Evolutionary conservation across 306 rosid species (phyloP).

Genomic region (Glycyrrhiza uralensis): DNA sequence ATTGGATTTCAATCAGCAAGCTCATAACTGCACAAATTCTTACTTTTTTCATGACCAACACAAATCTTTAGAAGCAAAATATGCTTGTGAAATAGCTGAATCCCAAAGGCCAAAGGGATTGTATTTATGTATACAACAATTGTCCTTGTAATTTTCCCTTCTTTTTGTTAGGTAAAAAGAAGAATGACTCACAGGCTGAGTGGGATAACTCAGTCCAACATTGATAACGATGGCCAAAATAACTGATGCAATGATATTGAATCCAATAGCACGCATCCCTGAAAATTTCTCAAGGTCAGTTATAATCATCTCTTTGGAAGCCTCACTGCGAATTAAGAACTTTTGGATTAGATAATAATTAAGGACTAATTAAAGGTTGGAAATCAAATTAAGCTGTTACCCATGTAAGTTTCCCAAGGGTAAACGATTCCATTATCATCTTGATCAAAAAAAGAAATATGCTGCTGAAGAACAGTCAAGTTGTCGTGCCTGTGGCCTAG

Average conservation of each 20-base stretch:
- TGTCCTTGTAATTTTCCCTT: no score
- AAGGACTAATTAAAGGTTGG: neutral
- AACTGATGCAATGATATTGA: slow-evolving; percentile 55
- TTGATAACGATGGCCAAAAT: slow-evolving; percentile 44
- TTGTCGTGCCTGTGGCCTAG: slow-evolving; percentile 48
- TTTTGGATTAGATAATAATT: neutral
- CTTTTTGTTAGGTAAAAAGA: neutral
- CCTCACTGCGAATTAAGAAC: neutral
- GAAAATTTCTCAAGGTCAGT: slow-evolving; percentile 16
- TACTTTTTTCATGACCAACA: no score
- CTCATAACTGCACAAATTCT: no score
- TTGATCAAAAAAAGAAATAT: slow-evolving; percentile 69
- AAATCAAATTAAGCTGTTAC: slow-evolving; percentile 27
- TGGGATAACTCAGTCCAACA: slow-evolving; percentile 51
- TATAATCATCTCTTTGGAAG: slow-evolving; percentile 3
- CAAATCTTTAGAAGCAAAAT: no score
- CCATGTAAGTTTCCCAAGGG: slow-evolving; percentile 86
- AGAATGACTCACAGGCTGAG: slow-evolving; percentile 63
- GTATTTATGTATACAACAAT: no score
- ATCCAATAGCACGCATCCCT: slow-evolving; percentile 76
- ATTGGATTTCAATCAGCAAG: no score
- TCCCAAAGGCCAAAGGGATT: no score
- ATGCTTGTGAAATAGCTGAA: neutral
- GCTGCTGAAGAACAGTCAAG: slow-evolving; percentile 83
- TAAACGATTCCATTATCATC: slow-evolving; percentile 75